Percentiles rank a stretch among this genome's conserved stretches.
Conservation (phyloP, 1,284 basidiomycete genomes). For the Tilletia walkeri region DNA sequence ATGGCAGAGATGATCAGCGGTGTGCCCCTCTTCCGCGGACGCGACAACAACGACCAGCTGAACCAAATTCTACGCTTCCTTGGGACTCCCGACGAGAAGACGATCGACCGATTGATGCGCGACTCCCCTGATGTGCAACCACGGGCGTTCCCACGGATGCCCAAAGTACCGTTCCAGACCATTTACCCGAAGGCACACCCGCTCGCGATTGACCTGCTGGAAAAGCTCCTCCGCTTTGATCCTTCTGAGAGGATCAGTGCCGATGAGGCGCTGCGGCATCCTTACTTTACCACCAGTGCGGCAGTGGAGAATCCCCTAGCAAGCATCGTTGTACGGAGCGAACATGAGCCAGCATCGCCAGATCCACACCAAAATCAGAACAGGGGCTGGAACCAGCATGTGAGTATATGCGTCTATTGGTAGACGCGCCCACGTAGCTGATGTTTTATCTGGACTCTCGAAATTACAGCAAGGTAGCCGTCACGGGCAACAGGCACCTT, state of each 20-base stretch:
- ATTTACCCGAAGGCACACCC: conserved; percentile 89
- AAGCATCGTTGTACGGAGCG: neutral
- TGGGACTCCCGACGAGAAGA: conserved; percentile 88
- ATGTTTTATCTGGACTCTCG: too few species aligned
- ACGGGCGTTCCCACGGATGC: conserved; percentile 84
- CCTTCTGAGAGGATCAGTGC: conserved; percentile 88
- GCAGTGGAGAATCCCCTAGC: conserved; percentile 29
- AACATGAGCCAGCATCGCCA: conserved; percentile 5
- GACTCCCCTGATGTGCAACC: conserved; percentile 90
- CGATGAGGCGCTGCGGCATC: conserved; percentile 84
- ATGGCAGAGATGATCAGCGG: conserved; percentile 90
- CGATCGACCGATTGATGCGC: conserved; percentile 81
- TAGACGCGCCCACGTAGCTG: neutral
- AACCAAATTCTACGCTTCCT: conserved; percentile 96
- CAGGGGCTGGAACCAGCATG: neutral
- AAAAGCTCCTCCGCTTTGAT: conserved; percentile 93
- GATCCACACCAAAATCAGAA: neutral
- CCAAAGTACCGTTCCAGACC: conserved; percentile 82
- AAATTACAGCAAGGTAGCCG: neutral
- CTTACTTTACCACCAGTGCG: conserved; percentile 71
- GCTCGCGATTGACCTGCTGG: conserved; percentile 85
- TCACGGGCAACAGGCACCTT: neutral
- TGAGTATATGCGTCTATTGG: neutral
- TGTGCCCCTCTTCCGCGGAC: conserved; percentile 90
- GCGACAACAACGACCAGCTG: conserved; percentile 96